Evolutionary conservation across 805 yeast genomes (phyloP), one percentile per base, ranked within the genome.

Genomic region (Metschnikowia kunwiensis): DNA sequence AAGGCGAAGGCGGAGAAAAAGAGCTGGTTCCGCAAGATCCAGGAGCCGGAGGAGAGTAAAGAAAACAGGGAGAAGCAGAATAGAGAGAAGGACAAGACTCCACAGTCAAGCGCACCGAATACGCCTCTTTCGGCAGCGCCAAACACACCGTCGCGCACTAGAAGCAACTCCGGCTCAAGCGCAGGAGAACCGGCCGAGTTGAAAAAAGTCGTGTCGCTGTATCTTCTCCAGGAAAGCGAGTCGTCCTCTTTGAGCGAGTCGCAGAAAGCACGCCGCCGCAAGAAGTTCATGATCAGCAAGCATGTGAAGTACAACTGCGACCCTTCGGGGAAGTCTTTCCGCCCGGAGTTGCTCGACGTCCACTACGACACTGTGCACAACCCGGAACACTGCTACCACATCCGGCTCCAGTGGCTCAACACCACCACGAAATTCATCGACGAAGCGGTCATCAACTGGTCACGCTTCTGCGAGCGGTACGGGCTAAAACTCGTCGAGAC

Each of bases 341-440:
- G 88, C 38, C 82, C 83, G 0, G 98, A 93, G 49, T 59, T 80
- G 2, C 68, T 88, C 29, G 78, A 79, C 5, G 87, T 93, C 1
- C 97, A 91, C 60, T 86, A 86, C 53, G 99, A 93, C 55, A 73
- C 81, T 28, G 89, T 89, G 3, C 96, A 88, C 57, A 91, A 89
- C 54, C 96, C 97, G 0, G 91, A 85, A 47, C 95, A 89, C 51
- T 89, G 97, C 54, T 93, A 81, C 64, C 97, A 91, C 53, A 74
- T 93, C 21, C 69, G 96, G 30, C 58, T 91, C 10, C 97, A 93
- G 55, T 93, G 99, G 99, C 63, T 91, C 21, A 86, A 84, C 42
- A 80, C 95, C 0, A 87, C 97, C 0, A 83, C 95, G 2, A 85
- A 84, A 54, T 61, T 63, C 35, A 57, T 63, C 27, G 96, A 88